Evolutionary conservation across 2,329 filamentous ascomycete genomes (phyloP).

Genomic region (Pestalotiopsis sp.): DNA sequence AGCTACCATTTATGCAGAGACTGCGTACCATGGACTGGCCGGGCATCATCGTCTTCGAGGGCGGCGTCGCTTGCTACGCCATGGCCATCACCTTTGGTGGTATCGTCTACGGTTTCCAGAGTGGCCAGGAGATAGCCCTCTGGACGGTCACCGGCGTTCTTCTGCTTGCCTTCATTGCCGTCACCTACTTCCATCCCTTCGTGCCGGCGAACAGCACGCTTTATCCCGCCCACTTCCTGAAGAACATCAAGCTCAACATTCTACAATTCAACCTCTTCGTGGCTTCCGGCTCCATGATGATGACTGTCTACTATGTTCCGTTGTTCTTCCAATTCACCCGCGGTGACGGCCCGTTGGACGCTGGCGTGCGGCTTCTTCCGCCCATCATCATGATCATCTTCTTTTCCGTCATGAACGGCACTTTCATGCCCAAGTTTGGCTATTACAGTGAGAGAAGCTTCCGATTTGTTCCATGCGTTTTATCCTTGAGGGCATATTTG

Average conservation of each 20-base stretch:
- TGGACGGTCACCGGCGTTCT: constrained; percentile 45
- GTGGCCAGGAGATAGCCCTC: constrained; percentile 43
- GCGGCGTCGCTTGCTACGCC: constrained; percentile 39
- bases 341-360: constrained; percentile 39
- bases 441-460: not conserved
- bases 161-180: constrained; percentile 40
- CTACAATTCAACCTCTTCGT: constrained; percentile 25
- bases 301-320: constrained; percentile 47
- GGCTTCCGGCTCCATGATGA: not conserved
- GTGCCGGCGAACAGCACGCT: constrained; percentile 37
- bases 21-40: constrained; percentile 43
- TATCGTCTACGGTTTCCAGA: constrained; percentile 46
- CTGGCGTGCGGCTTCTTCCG: constrained; percentile 44
- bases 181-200: constrained; percentile 40
- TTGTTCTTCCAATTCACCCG: constrained; percentile 53
- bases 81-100: constrained; percentile 55
- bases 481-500: not conserved
- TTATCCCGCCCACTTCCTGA: constrained; percentile 44
- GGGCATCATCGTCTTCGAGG: constrained; percentile 43
- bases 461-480: not conserved
- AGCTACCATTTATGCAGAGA: constrained; percentile 24
- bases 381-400: constrained; percentile 40
- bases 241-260: constrained; percentile 18
- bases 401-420: constrained; percentile 35
- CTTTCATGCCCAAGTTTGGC: constrained; percentile 24